Evolutionary conservation across 306 rosid genomes (phyloP).

Genomic region (Lathyrus aphaca): DNA sequence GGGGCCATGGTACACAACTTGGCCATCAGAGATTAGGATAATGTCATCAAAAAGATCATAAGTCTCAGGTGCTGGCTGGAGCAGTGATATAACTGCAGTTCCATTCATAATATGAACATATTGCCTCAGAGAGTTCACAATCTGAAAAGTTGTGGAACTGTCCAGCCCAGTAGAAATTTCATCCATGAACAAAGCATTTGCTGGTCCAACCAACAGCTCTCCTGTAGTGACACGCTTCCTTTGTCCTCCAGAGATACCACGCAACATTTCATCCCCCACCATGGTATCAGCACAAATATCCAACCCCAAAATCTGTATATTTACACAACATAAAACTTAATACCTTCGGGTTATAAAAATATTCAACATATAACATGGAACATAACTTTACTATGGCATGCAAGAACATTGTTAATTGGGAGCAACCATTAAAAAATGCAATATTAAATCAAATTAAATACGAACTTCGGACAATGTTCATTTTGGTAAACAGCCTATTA

Average conservation of each 20-base stretch:
- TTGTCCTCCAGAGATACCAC: constrained; percentile 96
- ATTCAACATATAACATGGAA: neutral
- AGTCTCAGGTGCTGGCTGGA: constrained; percentile 67
- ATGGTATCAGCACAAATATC: constrained; percentile 83
- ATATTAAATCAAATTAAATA: neutral
- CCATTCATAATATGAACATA: constrained; percentile 51
- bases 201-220: constrained; percentile 68
- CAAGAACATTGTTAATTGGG: neutral
- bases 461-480: too few relatives aligned
- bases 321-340: constrained; percentile 6
- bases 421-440: neutral
- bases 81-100: constrained; percentile 56
- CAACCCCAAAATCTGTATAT: constrained; percentile 74
- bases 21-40: constrained; percentile 59
- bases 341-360: constrained; percentile 3
- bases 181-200: constrained; percentile 63
- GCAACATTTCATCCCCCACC: constrained; percentile 86
- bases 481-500: too few relatives aligned
- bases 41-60: constrained; percentile 62
- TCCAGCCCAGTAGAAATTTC: constrained; percentile 64
- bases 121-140: constrained; percentile 52
- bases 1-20: constrained; percentile 64
- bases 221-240: constrained; percentile 90
- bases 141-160: constrained; percentile 67
- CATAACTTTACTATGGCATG: neutral